Evolutionary conservation across 1,284 basidiomycete species (phyloP).

Genomic region (Ganoderma boninense): DNA sequence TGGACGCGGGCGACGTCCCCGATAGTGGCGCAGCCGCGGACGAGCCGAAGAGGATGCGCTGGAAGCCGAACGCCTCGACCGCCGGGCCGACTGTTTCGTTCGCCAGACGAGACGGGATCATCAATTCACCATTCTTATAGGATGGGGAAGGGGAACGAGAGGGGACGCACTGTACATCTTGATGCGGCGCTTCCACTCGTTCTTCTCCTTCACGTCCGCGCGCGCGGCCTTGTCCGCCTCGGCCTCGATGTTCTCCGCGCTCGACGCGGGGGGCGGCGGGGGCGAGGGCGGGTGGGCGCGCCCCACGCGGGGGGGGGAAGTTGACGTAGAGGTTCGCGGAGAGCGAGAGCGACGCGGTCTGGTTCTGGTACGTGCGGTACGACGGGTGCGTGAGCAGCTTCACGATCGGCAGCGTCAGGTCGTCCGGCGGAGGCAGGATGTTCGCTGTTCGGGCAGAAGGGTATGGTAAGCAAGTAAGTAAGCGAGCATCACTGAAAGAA

Average conservation of each 20-base stretch:
- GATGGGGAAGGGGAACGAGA: too few species aligned
- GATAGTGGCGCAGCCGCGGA: slow-evolving; percentile 47
- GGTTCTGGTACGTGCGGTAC: slow-evolving; percentile 79
- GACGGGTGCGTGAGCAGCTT: slow-evolving; percentile 79
- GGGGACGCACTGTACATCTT: slow-evolving; percentile 90
- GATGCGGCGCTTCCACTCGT: slow-evolving; percentile 83
- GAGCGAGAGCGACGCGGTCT: slow-evolving; percentile 80
- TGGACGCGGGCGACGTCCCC: slow-evolving; percentile 54
- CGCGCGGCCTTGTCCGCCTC: slow-evolving; percentile 41
- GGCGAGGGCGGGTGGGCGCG: slow-evolving; percentile 67
- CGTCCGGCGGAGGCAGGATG: slow-evolving; percentile 85
- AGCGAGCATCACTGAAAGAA: too few species aligned
- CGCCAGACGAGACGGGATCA: too few species aligned
- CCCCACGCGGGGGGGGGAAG: slow-evolving; percentile 84
- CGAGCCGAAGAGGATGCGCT: slow-evolving; percentile 65
- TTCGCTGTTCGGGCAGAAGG: slow-evolving; percentile 64
- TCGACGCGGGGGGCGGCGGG: slow-evolving; percentile 46
- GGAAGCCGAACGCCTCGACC: slow-evolving; percentile 69
- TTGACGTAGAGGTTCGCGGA: slow-evolving; percentile 80
- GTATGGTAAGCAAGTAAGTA: too few species aligned
- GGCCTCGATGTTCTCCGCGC: slow-evolving; percentile 60
- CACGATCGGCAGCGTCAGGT: slow-evolving; percentile 73
- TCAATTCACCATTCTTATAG: too few species aligned
- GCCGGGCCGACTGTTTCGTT: slow-evolving; percentile 71
- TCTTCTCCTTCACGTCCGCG: slow-evolving; percentile 54